Evolutionary conservation across 2,329 filamentous ascomycete genomes (phyloP).

Genomic region (Microsporum ferrugineum): DNA sequence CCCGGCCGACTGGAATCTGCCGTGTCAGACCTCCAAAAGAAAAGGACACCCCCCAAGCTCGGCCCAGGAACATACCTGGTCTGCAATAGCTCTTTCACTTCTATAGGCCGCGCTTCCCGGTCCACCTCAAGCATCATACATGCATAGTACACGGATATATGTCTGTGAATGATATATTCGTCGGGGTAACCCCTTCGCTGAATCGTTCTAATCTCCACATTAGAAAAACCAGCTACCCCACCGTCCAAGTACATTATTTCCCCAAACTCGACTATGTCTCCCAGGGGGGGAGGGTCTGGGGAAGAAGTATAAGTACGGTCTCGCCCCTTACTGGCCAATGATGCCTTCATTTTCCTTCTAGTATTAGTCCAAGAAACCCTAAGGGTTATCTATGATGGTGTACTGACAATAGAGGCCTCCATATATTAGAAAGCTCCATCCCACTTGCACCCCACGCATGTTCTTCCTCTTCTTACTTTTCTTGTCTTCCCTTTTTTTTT

Average conservation of each 20-base stretch:
- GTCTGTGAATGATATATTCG: background rate
- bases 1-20: background rate
- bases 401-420: background rate
- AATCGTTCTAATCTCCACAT: background rate
- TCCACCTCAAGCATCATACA: background rate
- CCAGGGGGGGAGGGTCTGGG: background rate
- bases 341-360: background rate
- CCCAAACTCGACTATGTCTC: background rate
- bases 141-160: background rate
- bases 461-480: background rate
- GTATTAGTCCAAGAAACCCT: background rate
- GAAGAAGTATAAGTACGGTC: slow-evolving; percentile 4
- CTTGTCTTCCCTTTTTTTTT: background rate
- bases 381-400: background rate
- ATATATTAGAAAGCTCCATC: slow-evolving; percentile 2
- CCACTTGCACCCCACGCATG: background rate
- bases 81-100: background rate
- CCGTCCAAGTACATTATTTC: slow-evolving; percentile 1
- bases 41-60: background rate
- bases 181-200: background rate
- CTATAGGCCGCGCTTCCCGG: background rate
- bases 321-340: slow-evolving; percentile 2
- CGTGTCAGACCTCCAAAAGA: background rate
- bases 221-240: background rate
- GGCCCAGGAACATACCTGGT: background rate